Percentiles rank a stretch among this genome's conserved stretches.
Evolutionary conservation across 768 basidiomycete genomes (phyloP).

Genomic region (Lenzites betulinus): DNA sequence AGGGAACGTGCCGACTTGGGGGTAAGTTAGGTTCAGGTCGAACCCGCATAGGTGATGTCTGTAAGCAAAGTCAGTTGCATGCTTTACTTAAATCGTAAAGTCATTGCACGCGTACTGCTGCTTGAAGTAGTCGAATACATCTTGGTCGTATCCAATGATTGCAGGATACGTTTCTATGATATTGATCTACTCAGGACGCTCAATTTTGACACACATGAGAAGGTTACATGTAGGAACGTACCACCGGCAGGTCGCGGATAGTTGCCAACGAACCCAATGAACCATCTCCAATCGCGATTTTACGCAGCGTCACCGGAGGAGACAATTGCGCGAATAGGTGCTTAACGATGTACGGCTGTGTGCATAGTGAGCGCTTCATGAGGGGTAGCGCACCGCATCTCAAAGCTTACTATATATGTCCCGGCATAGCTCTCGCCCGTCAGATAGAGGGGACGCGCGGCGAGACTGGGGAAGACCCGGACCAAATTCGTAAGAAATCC

Average conservation of each 20-base stretch:
- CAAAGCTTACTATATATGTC: constrained; percentile 57
- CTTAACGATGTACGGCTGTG: constrained; percentile 68
- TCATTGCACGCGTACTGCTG: constrained; percentile 51
- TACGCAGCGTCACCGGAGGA: constrained; percentile 66
- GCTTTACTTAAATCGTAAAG: constrained; percentile 48
- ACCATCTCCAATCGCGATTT: constrained; percentile 73
- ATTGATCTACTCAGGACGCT: constrained; percentile 41
- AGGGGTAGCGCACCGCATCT: constrained; percentile 32
- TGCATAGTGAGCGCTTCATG: constrained; percentile 57
- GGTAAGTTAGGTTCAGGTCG: constrained; percentile 67
- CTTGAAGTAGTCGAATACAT: constrained; percentile 66
- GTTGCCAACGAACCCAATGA: constrained; percentile 39
- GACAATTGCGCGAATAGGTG: constrained; percentile 60
- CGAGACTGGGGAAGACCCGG: constrained; percentile 69
- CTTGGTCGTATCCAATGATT: constrained; percentile 67
- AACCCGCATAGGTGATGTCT: constrained; percentile 64
- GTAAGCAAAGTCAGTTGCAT: neutral
- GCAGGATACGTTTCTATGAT: constrained; percentile 73
- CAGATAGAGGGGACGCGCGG: constrained; percentile 63
- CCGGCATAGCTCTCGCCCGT: constrained; percentile 78
- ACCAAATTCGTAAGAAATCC: constrained; percentile 70
- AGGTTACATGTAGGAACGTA: constrained; percentile 35
- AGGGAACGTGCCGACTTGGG: constrained; percentile 57
- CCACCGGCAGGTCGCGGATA: constrained; percentile 22
- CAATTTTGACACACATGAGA: too few relatives aligned